Conservation (phyloP, 164 flowering plant genomes). For the Aristolochia fimbriata region DNA sequence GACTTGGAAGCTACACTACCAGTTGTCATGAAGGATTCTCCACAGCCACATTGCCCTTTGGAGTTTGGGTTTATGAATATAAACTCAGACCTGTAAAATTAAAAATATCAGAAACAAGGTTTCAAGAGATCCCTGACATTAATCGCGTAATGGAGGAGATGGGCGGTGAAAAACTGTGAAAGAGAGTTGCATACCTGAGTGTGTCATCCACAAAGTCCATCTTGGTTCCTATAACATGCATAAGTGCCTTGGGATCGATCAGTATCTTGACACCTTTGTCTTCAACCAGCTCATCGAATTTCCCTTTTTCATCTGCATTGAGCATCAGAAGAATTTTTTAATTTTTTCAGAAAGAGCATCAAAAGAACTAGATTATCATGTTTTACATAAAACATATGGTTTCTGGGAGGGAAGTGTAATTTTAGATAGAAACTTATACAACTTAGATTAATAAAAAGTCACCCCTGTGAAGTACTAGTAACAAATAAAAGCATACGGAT, state of each 20-base stretch:
- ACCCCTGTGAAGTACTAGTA: too few relatives aligned
- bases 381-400: too few relatives aligned
- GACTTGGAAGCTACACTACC: conserved; percentile 8
- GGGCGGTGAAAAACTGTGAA: neutral
- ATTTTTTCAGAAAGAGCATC: too few relatives aligned
- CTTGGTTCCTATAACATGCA: conserved; percentile 95
- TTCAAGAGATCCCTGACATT: neutral
- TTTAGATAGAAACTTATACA: too few relatives aligned
- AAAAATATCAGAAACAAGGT: neutral
- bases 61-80: conserved; percentile 80
- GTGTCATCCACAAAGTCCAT: conserved; percentile 95
- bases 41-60: conserved; percentile 79
- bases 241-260: conserved; percentile 88
- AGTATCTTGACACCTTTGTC: conserved; percentile 86
- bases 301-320: conserved; percentile 75
- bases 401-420: too few relatives aligned
- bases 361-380: too few relatives aligned
- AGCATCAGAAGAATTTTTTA: neutral
- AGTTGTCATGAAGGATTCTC: conserved; percentile 82
- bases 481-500: too few relatives aligned
- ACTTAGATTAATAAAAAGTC: too few relatives aligned
- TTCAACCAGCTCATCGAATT: conserved; percentile 84
- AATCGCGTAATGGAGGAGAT: neutral
- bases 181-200: conserved; percentile 41
- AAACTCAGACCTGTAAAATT: conserved; percentile 70